phyloP scores from a whole-genome alignment of 805 yeast species.

The Pichia insulana region DNA sequence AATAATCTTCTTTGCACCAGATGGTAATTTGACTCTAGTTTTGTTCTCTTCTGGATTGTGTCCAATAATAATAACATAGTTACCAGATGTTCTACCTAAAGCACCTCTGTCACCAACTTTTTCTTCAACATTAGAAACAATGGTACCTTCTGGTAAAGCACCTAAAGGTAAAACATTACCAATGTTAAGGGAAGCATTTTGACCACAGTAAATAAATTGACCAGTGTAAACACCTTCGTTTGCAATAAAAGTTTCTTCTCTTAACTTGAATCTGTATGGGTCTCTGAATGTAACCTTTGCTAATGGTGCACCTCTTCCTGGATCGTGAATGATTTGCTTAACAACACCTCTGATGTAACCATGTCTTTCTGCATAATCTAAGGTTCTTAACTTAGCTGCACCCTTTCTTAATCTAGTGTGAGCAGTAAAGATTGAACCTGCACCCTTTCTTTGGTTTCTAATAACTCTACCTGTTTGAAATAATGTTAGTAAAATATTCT shows the following conservation, averaged over 20 bases:
- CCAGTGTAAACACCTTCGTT: slow-evolving; percentile 99
- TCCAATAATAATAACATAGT: slow-evolving; percentile 97
- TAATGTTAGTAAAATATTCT: slow-evolving; percentile 1
- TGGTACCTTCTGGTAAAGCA: slow-evolving; percentile 98
- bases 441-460: slow-evolving; percentile 99
- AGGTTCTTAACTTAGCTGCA: slow-evolving; percentile 99
- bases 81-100: slow-evolving; percentile 98
- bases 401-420: slow-evolving; percentile 99
- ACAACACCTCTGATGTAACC: slow-evolving; percentile 99
- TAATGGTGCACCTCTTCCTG: slow-evolving; percentile 99
- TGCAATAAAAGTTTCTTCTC: slow-evolving; percentile 98
- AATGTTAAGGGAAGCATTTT: slow-evolving; percentile 92
- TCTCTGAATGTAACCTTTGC: slow-evolving; percentile 99
- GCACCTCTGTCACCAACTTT: slow-evolving; percentile 99
- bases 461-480: slow-evolving; percentile 79
- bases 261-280: slow-evolving; percentile 96
- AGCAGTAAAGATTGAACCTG: slow-evolving; percentile 99
- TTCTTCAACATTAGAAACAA: slow-evolving; percentile 96
- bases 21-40: slow-evolving; percentile 98
- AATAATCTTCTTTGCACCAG: slow-evolving; percentile 96
- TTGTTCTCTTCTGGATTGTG: slow-evolving; percentile 99
- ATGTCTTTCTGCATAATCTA: slow-evolving; percentile 98
- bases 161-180: slow-evolving; percentile 98
- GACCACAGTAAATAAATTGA: slow-evolving; percentile 98
- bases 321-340: slow-evolving; percentile 97